Evolutionary conservation across 1,284 basidiomycete genomes (phyloP).

Genomic region (Ustilago xerochloae): DNA sequence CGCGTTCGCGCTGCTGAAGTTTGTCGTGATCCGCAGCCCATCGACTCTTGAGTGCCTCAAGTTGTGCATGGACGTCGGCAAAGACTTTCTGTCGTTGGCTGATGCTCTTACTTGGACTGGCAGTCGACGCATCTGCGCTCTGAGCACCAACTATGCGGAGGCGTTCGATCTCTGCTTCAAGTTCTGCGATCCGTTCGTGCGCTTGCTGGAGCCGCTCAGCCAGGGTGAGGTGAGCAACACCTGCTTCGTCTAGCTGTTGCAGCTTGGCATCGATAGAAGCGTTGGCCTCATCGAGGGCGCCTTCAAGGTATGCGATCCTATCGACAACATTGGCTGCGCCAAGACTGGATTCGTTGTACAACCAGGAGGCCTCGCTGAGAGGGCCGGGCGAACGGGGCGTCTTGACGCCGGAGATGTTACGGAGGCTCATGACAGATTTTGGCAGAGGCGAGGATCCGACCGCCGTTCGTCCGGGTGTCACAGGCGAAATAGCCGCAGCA

Average conservation of each 20-base stretch:
- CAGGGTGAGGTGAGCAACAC: slow-evolving; percentile 47
- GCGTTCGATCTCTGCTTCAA: slow-evolving; percentile 47
- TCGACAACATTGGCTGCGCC: slow-evolving; percentile 43
- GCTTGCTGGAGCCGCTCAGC: slow-evolving; percentile 43
- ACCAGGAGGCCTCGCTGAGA: slow-evolving; percentile 52
- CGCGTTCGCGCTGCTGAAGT: slow-evolving; percentile 40
- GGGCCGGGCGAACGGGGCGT: slow-evolving; percentile 46
- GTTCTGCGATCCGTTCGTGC: slow-evolving; percentile 39
- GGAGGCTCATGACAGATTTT: slow-evolving; percentile 41
- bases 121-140: slow-evolving; percentile 11
- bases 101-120: slow-evolving; percentile 34
- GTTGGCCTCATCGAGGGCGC: slow-evolving; percentile 52
- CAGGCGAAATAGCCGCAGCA: slow-evolving; percentile 7
- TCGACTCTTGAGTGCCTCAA: slow-evolving; percentile 48
- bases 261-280: slow-evolving; percentile 56
- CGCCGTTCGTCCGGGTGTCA: slow-evolving; percentile 20
- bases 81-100: slow-evolving; percentile 40
- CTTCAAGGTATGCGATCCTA: slow-evolving; percentile 44
- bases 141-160: slow-evolving; percentile 24
- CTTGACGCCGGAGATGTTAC: slow-evolving; percentile 41
- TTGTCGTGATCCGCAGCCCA: slow-evolving; percentile 48
- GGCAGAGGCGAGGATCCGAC: slow-evolving; percentile 39
- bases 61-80: slow-evolving; percentile 44
- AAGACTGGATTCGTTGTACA: slow-evolving; percentile 56
- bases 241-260: slow-evolving; percentile 46